These are phyloP conservation scores for Epichloe bromicola DNA, from an alignment of 2,329 filamentous ascomycete genomes.

Conservation along the genomic window DNA sequence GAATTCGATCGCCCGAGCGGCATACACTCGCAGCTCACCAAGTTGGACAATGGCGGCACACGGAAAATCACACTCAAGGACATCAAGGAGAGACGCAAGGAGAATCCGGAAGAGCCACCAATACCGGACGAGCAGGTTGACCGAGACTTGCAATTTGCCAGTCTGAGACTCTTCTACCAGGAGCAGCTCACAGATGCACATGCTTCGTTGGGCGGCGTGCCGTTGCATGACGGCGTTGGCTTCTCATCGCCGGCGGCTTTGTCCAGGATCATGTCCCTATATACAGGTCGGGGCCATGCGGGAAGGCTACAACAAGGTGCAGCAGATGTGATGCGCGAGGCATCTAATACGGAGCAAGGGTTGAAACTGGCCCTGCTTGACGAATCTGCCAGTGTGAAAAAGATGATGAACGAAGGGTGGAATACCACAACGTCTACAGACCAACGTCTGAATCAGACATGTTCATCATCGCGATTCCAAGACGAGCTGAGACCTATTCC, in stretches of 20 bases:
- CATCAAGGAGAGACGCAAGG: conserved; percentile 37
- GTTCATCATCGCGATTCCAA: conserved; percentile 48
- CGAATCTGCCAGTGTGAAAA: conserved; percentile 47
- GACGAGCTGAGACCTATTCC: conserved; percentile 70
- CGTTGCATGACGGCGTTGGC: conserved; percentile 28
- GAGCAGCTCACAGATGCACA: conserved; percentile 56
- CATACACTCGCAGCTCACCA: conserved; percentile 67
- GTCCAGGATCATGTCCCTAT: conserved; percentile 82
- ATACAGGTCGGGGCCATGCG: conserved; percentile 52
- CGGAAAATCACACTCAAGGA: conserved; percentile 37
- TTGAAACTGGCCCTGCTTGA: conserved; percentile 49
- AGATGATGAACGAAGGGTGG: conserved; percentile 48
- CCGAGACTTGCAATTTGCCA: conserved; percentile 58
- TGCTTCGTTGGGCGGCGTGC: conserved; percentile 35
- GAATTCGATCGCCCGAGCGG: conserved; percentile 82
- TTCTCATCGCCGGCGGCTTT: conserved; percentile 69
- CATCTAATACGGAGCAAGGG: conserved; percentile 56
- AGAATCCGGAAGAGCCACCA: conserved; percentile 25
- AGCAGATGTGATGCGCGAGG: conserved; percentile 68
- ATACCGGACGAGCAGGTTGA: conserved; percentile 37
- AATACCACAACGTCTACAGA: conserved; percentile 41
- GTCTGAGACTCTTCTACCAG: conserved; percentile 70
- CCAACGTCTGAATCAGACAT: conserved; percentile 37
- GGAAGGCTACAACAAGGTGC: conserved; percentile 55
- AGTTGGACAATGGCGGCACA: conserved; percentile 50